Percentiles rank a stretch among this genome's conserved stretches.
phyloP scores from a whole-genome alignment of 805 yeast species.

The Sugiyamaella boreocaroliniensis region DNA sequence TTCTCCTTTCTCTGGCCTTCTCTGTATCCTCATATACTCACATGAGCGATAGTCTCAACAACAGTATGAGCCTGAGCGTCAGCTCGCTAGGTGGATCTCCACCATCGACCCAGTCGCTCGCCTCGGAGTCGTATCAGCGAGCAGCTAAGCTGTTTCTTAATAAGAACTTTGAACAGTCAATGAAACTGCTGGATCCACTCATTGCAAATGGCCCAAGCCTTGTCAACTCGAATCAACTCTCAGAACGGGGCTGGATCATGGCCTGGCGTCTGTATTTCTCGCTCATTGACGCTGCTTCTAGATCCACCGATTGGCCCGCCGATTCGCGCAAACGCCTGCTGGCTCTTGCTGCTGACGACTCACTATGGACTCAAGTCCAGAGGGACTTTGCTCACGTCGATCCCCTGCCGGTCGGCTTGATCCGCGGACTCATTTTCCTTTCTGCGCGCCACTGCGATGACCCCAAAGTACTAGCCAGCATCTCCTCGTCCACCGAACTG shows the following conservation, averaged over 20 bases:
- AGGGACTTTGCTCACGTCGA: conserved; percentile 3
- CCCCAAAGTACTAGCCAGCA: neutral
- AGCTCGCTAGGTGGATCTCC: neutral
- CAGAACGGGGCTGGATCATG: conserved; percentile 13
- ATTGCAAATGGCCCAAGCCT: conserved; percentile 2
- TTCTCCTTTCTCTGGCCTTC: neutral
- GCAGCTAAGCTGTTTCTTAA: conserved; percentile 18
- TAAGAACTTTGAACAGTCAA: conserved; percentile 11
- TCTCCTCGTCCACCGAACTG: conserved; percentile 4
- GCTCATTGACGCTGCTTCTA: conserved; percentile 14
- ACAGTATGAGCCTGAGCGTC: neutral
- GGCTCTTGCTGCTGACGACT: neutral
- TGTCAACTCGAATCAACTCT: conserved; percentile 3
- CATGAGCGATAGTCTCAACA: neutral
- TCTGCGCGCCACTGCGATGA: conserved; percentile 1
- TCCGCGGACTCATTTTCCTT: conserved; percentile 6
- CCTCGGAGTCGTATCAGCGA: conserved; percentile 7
- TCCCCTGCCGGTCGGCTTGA: neutral
- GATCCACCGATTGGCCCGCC: neutral
- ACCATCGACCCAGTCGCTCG: neutral
- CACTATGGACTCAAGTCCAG: conserved; percentile 1
- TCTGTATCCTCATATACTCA: neutral
- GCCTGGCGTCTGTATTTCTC: conserved; percentile 19
- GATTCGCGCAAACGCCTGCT: neutral
- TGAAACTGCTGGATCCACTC: conserved; percentile 9